Percentiles rank a stretch among this genome's conserved stretches.
These are phyloP conservation scores for Boletus rufocinnamomeus DNA, from an alignment of 768 basidiomycete genomes.

Conservation along the genomic window DNA sequence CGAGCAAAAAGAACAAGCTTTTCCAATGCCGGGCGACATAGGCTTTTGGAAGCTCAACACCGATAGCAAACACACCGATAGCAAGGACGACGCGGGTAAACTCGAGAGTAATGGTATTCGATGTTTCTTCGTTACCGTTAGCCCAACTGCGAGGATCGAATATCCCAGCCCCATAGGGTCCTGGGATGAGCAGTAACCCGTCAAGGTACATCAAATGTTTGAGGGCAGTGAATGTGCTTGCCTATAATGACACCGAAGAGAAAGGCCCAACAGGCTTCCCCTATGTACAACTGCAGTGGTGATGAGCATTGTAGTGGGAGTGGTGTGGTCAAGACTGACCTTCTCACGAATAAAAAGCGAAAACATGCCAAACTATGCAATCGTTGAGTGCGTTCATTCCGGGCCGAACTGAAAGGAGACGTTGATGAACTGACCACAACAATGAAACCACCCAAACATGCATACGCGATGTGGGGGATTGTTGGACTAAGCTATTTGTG, in stretches of 20 bases:
- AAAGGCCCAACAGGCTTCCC: conserved; percentile 96
- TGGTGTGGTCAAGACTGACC: conserved; percentile 39
- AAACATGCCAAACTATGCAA: conserved; percentile 86
- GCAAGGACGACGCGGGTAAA: conserved; percentile 89
- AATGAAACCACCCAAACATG: conserved; percentile 78
- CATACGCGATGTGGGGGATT: conserved; percentile 74
- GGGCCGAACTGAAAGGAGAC: background rate
- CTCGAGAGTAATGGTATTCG: conserved; percentile 86
- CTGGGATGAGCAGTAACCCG: conserved; percentile 36
- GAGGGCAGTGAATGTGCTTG: conserved; percentile 31
- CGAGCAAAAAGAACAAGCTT: conserved; percentile 80
- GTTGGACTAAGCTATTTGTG: conserved; percentile 45
- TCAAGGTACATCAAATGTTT: conserved; percentile 10
- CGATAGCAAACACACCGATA: conserved; percentile 96
- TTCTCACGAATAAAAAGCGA: conserved; percentile 88
- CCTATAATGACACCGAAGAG: conserved; percentile 90
- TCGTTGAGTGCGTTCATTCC: background rate
- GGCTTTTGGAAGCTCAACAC: conserved; percentile 94
- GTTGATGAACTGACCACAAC: conserved; percentile 55
- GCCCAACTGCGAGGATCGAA: conserved; percentile 85
- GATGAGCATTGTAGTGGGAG: conserved; percentile 9
- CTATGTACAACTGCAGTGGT: conserved; percentile 71
- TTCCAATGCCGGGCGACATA: conserved; percentile 95
- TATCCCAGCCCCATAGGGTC: conserved; percentile 79
- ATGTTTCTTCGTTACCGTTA: conserved; percentile 42